Conservation (phyloP, 2,329 filamentous ascomycete species). For the Fusarium acutatum region DNA sequence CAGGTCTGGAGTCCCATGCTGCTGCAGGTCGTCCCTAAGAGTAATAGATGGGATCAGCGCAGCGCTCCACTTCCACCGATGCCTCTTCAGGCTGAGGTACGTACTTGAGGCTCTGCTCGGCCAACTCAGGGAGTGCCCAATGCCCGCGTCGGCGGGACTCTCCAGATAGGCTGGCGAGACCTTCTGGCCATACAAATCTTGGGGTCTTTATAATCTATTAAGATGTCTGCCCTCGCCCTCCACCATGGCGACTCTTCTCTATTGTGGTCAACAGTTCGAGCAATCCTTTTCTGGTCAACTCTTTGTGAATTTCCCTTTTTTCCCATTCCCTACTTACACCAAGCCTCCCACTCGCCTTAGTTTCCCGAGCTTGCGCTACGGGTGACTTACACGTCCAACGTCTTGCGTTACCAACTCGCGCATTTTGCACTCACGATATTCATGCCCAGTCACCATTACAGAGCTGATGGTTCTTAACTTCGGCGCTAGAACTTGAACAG, state of each 20-base stretch:
- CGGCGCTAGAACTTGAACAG: not conserved
- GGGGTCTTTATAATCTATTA: slow-evolving; percentile 16
- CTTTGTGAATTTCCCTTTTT: not conserved
- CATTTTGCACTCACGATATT: not conserved
- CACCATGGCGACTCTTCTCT: slow-evolving; percentile 1
- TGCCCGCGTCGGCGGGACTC: not conserved
- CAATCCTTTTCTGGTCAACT: not conserved
- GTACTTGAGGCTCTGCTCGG: slow-evolving; percentile 24
- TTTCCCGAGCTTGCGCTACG: not conserved
- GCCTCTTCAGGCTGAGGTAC: slow-evolving; percentile 8
- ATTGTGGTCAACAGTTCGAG: not conserved
- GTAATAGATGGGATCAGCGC: slow-evolving; percentile 19
- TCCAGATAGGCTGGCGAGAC: not conserved
- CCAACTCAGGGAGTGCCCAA: slow-evolving; percentile 10
- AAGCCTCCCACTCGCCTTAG: not conserved
- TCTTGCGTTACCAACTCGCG: slow-evolving; percentile 5
- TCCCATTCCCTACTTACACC: not conserved
- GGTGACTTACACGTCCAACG: slow-evolving; percentile 18
- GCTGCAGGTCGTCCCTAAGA: slow-evolving; percentile 18
- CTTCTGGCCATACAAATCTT: slow-evolving; percentile 3
- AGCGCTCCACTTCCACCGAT: slow-evolving; percentile 9
- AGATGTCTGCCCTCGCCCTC: slow-evolving; percentile 25
- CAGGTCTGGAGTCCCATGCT: not conserved
- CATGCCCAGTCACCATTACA: not conserved
- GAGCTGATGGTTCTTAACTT: not conserved